Conservation (phyloP, 1,139 yeast genomes). For the Yamadazyma songkhlaensis region DNA sequence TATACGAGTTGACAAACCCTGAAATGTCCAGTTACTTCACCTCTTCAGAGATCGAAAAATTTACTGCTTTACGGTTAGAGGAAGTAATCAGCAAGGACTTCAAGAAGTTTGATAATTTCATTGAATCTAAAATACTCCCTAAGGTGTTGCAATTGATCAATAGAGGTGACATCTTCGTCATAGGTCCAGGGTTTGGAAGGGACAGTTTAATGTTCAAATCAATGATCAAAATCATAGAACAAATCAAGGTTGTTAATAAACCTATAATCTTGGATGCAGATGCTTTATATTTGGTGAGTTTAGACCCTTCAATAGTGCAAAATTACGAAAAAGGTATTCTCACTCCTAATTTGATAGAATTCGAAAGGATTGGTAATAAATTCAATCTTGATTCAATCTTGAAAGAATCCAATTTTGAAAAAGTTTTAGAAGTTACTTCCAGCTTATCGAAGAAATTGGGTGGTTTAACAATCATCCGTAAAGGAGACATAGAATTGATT, state of each 20-base stretch:
- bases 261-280: constrained; percentile 91
- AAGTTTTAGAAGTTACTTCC: constrained; percentile 28
- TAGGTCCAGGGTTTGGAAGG: constrained; percentile 95
- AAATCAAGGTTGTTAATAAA: constrained; percentile 46
- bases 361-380: constrained; percentile 57
- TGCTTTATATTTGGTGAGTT: constrained; percentile 63
- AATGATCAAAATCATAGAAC: constrained; percentile 54
- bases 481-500: constrained; percentile 67
- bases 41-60: constrained; percentile 15
- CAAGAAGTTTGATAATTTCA: constrained; percentile 24
- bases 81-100: constrained; percentile 19
- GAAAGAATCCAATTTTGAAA: constrained; percentile 21
- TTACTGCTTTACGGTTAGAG: constrained; percentile 16
- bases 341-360: constrained; percentile 91
- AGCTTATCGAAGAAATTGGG: constrained; percentile 56
- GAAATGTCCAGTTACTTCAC: constrained; percentile 11
- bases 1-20: constrained; percentile 36
- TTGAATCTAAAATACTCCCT: constrained; percentile 49
- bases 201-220: constrained; percentile 66
- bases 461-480: constrained; percentile 65
- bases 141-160: constrained; percentile 53
- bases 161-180: constrained; percentile 75
- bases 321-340: constrained; percentile 57
- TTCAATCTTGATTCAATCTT: constrained; percentile 31
- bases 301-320: constrained; percentile 51